Conservation (phyloP, 495 filamentous ascomycete species). For the Tuber indicum region DNA sequence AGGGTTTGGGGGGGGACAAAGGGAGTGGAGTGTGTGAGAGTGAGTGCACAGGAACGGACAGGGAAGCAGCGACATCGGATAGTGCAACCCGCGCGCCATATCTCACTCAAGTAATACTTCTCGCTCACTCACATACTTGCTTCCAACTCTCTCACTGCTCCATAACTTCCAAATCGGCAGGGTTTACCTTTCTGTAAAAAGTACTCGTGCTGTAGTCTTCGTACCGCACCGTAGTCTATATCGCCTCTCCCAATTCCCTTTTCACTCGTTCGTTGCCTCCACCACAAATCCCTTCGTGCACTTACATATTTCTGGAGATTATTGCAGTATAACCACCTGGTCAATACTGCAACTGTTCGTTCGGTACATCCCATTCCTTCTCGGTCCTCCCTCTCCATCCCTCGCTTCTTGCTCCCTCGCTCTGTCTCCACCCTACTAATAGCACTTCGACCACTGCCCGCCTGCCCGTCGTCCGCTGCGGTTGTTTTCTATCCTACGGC, state of each 20-base stretch:
- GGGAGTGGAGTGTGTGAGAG: not conserved
- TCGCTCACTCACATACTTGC: constrained; percentile 17
- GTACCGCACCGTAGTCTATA: constrained; percentile 1
- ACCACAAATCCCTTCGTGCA: not conserved
- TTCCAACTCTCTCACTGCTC: constrained; percentile 12
- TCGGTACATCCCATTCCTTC: constrained; percentile 2
- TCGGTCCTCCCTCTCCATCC: not conserved
- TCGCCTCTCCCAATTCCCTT: constrained; percentile 8
- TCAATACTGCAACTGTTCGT: not conserved
- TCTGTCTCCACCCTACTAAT: not conserved
- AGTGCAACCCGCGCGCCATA: constrained; percentile 37
- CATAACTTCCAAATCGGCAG: constrained; percentile 8
- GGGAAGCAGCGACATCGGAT: constrained; percentile 27
- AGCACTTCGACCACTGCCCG: not conserved
- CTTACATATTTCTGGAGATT: not conserved
- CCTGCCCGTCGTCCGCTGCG: not conserved
- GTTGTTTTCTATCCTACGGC: not conserved
- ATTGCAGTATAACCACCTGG: not conserved
- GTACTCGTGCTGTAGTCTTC: constrained; percentile 10
- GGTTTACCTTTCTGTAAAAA: not conserved
- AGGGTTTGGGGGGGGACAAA: not conserved
- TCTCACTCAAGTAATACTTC: constrained; percentile 34
- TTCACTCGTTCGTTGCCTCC: not conserved
- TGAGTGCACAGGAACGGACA: constrained; percentile 1
- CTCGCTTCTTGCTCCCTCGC: not conserved